Percentiles rank a stretch among this genome's conserved stretches.
phyloP scores from a whole-genome alignment of 2,329 filamentous ascomycete genomes.

The Fusarium kyushuense region DNA sequence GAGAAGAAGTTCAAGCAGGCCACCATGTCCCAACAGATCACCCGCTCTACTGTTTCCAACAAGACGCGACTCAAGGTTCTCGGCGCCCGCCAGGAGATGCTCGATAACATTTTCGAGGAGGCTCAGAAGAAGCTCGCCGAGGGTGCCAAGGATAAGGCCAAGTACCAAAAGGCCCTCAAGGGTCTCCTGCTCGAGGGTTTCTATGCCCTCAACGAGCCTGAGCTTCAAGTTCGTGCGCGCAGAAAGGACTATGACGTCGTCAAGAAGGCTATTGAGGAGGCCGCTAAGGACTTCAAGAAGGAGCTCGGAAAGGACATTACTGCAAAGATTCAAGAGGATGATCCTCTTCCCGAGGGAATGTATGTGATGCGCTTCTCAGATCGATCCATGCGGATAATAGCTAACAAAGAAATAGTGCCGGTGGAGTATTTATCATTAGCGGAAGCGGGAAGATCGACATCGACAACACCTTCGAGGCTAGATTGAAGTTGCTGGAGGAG shows the following conservation, averaged over 20 bases:
- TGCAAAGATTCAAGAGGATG: conserved; percentile 80
- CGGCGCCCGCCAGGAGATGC: conserved; percentile 85
- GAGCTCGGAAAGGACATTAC: conserved; percentile 76
- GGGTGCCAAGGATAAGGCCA: conserved; percentile 74
- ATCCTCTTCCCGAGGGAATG: conserved; percentile 84
- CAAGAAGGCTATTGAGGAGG: conserved; percentile 82
- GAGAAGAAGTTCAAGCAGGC: conserved; percentile 99
- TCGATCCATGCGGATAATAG: not conserved
- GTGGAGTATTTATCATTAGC: conserved; percentile 84
- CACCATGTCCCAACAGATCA: conserved; percentile 98
- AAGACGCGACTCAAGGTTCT: conserved; percentile 94
- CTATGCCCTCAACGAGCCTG: conserved; percentile 86
- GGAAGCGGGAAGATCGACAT: conserved; percentile 95
- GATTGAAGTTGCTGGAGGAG: conserved; percentile 85
- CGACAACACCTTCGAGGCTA: conserved; percentile 97
- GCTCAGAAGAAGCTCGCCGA: conserved; percentile 77
- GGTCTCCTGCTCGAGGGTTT: conserved; percentile 88
- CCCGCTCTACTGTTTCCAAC: conserved; percentile 94
- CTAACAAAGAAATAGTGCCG: conserved; percentile 70
- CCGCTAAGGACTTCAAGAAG: conserved; percentile 86
- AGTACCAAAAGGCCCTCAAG: conserved; percentile 83
- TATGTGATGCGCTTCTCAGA: conserved; percentile 65
- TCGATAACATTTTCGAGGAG: conserved; percentile 89
- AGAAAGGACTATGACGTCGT: conserved; percentile 82
- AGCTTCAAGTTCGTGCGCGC: conserved; percentile 78